Evolutionary conservation across 345 rosid species (phyloP).

Genomic region (Clausena lansium): DNA sequence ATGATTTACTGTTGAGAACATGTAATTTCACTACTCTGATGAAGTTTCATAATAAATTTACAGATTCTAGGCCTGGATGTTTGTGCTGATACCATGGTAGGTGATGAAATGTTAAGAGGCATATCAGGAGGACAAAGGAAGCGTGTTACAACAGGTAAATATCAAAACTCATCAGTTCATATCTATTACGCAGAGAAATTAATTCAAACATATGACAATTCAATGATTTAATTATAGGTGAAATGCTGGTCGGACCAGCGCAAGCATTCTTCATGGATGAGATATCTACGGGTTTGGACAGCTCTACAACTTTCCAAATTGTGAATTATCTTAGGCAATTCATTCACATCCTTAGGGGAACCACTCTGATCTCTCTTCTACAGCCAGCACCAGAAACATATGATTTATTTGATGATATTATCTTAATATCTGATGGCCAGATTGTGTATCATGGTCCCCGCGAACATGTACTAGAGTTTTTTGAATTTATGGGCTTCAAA

Average conservation of each 20-base stretch:
- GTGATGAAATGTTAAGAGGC: slow-evolving; percentile 70
- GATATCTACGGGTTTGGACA: slow-evolving; percentile 79
- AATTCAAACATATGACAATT: not conserved
- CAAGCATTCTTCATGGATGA: slow-evolving; percentile 64
- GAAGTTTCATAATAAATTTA: not conserved
- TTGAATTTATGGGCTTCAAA: slow-evolving; percentile 23
- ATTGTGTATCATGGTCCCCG: slow-evolving; percentile 20
- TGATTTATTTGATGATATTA: slow-evolving; percentile 68
- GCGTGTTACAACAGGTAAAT: slow-evolving; percentile 73
- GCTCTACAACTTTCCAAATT: slow-evolving; percentile 74
- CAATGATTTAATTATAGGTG: slow-evolving; percentile 41
- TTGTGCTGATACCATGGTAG: slow-evolving; percentile 67
- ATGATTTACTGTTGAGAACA: not conserved
- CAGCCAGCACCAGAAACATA: slow-evolving; percentile 88
- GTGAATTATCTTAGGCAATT: slow-evolving; percentile 66
- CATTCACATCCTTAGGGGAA: slow-evolving; percentile 57
- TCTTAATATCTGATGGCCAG: slow-evolving; percentile 67
- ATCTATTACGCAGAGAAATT: not conserved
- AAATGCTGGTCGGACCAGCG: slow-evolving; percentile 70
- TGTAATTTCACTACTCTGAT: not conserved
- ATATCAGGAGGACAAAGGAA: slow-evolving; percentile 82
- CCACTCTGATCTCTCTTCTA: slow-evolving; percentile 69
- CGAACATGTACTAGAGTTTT: slow-evolving; percentile 23
- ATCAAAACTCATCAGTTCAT: not conserved
- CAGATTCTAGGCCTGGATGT: slow-evolving; percentile 70